Base-by-base conservation (phyloP, 345 rosid genomes). In the Gossypium raimondii region DNA sequence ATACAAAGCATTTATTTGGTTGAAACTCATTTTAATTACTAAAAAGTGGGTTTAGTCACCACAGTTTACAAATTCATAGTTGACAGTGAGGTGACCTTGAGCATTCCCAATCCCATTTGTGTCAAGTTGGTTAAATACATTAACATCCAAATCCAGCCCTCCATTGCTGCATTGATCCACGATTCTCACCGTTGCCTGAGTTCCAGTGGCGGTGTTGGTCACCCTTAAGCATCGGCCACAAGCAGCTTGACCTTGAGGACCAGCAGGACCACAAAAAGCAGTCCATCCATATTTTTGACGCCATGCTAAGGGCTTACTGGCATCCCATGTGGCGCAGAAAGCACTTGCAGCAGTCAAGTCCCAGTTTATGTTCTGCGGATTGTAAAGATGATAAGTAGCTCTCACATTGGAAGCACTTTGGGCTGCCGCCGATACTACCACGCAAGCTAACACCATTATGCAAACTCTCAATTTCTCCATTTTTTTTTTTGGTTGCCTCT, bases 321-420 rank as follows among this genome's bases (percentile, higher is more conserved):
- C 93, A 22, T 92, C 93, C 89, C 93, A 87, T 0, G 93, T 83
- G 1, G 97, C 53, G 63, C 97, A 89, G 34, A 51, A 90, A 29
- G 88, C 91, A 70, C 89, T 82, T 1, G 73, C 92, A 0, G 84
- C 77, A 16, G 9, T 78, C 82, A 88, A 73, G 64, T 85, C 76
- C 93, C 95, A 88, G 1, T 81, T 81, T 27, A 70, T 62, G 44
- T 82, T 80, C 29, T 63, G 75, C 4, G 92, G 89, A 16, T 88
- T 75, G 38, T 92, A 88, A 12, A 59, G 10, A 75, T 85, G 86
- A 64, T 85, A 88, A 9, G 91, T 89, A 41, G 97, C 92, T 65
- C 89, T 84, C 27, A 89, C 89, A 64, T 84, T 85, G 0, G 82
- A 44, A 65, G 91, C 91, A 66, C 84, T 79, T 43, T 85, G 64